These are phyloP conservation scores for Leccinellum albellum DNA, from an alignment of 768 basidiomycete genomes.

Conservation along the genomic window DNA sequence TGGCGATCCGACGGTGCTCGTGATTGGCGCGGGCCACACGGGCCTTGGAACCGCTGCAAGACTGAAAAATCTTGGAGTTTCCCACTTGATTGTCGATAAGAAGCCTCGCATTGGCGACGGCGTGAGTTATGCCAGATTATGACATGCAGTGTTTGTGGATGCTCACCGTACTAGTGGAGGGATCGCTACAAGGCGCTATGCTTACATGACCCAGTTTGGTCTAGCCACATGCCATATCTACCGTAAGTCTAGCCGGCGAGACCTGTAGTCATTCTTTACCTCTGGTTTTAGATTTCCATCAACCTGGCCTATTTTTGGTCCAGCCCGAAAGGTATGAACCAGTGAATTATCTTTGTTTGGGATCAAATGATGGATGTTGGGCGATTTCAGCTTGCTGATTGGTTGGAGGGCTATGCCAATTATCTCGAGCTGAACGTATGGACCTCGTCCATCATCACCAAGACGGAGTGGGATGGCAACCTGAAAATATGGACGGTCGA, in stretches of 20 bases:
- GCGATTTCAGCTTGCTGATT: constrained; percentile 50
- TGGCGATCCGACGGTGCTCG: constrained; percentile 53
- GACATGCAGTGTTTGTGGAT: too few species aligned
- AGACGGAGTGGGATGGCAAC: constrained; percentile 35
- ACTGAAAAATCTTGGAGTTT: constrained; percentile 55
- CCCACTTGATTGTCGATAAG: constrained; percentile 53
- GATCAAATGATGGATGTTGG: background rate
- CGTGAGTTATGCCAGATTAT: constrained; percentile 7
- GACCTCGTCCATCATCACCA: constrained; percentile 47
- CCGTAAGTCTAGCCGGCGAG: constrained; percentile 32
- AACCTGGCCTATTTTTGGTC: constrained; percentile 51
- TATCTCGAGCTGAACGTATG: constrained; percentile 60
- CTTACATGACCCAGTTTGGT: constrained; percentile 52
- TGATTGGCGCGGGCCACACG: constrained; percentile 67
- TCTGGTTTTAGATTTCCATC: constrained; percentile 43
- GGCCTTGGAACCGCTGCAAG: constrained; percentile 65
- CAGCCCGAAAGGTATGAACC: constrained; percentile 43
- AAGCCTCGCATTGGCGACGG: constrained; percentile 50
- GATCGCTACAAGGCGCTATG: constrained; percentile 56
- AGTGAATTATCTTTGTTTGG: background rate
- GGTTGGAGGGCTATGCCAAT: constrained; percentile 60
- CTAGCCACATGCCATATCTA: constrained; percentile 54
- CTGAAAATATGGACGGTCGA: constrained; percentile 44
- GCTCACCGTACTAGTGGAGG: constrained; percentile 45
- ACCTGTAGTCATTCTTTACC: background rate